Percentiles rank a stretch among this genome's conserved stretches.
Conservation (phyloP, 2,329 filamentous ascomycete genomes). For the Penicillium sp. region DNA sequence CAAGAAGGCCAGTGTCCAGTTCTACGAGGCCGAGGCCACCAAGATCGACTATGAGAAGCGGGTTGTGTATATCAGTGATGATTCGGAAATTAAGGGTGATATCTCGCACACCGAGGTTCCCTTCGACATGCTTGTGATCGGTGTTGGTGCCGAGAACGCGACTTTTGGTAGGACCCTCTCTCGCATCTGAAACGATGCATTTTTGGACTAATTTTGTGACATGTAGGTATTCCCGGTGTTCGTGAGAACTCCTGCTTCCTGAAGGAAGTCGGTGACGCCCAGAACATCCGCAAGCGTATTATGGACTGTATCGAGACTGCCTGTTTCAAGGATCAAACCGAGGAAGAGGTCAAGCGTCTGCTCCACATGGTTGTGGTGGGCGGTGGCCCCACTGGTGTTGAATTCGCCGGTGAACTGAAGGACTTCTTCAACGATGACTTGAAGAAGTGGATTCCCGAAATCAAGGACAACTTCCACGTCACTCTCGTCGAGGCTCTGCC, state of each 20-base stretch:
- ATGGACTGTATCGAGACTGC: constrained; percentile 99
- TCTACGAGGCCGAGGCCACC: constrained; percentile 95
- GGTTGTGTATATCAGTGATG: constrained; percentile 84
- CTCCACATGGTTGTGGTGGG: constrained; percentile 97
- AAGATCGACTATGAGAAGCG: constrained; percentile 92
- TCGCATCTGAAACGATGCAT: constrained; percentile 11
- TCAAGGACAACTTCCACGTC: constrained; percentile 91
- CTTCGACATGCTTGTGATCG: constrained; percentile 97
- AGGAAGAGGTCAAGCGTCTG: constrained; percentile 86
- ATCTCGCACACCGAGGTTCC: constrained; percentile 81
- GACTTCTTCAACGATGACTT: constrained; percentile 99
- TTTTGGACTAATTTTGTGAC: background rate
- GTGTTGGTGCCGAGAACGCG: constrained; percentile 96
- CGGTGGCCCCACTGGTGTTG: constrained; percentile 93
- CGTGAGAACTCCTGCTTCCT: constrained; percentile 95
- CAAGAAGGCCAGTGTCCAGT: constrained; percentile 91
- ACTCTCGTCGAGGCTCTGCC: constrained; percentile 96
- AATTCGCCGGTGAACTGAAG: constrained; percentile 96
- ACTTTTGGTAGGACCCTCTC: constrained; percentile 71
- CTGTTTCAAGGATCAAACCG: constrained; percentile 91
- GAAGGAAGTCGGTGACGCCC: constrained; percentile 96
- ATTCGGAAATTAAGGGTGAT: constrained; percentile 86
- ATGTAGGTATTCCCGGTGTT: constrained; percentile 78
- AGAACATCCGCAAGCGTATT: constrained; percentile 95
- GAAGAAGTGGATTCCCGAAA: constrained; percentile 96